phyloP scores from a whole-genome alignment of 148 eudicot genomes.

The Spergularia bocconei region DNA sequence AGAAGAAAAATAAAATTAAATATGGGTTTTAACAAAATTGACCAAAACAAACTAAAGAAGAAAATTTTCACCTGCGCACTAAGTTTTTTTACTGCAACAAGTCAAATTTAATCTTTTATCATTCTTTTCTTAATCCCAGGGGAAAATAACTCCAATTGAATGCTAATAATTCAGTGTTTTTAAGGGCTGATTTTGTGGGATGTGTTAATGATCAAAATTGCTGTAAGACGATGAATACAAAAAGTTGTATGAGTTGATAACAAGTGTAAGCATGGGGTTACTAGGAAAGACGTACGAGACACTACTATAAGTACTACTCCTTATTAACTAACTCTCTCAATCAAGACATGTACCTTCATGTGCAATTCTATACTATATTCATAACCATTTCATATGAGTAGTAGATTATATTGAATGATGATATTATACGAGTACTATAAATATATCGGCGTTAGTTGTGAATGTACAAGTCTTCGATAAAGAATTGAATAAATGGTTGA shows the following conservation, averaged over 20 bases:
- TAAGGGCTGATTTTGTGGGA: neutral
- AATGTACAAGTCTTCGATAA: too few species aligned
- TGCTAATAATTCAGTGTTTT: neutral
- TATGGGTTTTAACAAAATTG: neutral
- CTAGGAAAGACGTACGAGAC: constrained; percentile 8
- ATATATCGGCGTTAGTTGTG: too few species aligned
- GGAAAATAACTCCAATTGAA: neutral
- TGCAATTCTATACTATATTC: too few species aligned
- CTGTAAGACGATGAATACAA: neutral
- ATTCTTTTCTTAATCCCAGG: neutral
- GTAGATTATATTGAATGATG: too few species aligned
- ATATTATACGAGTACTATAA: too few species aligned
- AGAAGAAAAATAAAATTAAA: constrained; percentile 6
- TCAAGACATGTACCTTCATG: neutral
- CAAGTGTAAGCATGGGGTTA: neutral
- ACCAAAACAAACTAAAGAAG: neutral
- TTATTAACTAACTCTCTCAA: neutral
- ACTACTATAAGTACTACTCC: neutral
- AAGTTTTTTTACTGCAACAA: too few species aligned
- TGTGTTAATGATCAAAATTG: neutral
- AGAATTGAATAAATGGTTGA: too few species aligned
- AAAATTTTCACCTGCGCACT: too few species aligned
- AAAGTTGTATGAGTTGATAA: neutral
- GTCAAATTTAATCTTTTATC: neutral
- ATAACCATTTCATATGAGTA: too few species aligned